Conservation (phyloP, 257 asterid genomes). For the Handroanthus guayacan region DNA sequence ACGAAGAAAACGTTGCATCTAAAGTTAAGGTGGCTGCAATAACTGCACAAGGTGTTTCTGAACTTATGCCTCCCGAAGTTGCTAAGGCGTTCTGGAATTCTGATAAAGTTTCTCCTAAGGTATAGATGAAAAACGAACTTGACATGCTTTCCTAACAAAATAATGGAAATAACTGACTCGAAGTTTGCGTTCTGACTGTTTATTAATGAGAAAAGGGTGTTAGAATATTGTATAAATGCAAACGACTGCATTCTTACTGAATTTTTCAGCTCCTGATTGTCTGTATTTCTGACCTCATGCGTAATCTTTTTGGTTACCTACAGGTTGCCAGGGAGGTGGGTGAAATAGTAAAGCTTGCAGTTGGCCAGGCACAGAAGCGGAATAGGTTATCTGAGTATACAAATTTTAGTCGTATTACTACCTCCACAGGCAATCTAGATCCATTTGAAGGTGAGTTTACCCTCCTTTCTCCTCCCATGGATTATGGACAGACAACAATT, state of each 20-base stretch:
- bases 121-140: constrained; percentile 35
- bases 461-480: constrained; percentile 2
- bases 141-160: constrained; percentile 13
- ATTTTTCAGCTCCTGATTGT: constrained; percentile 2
- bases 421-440: constrained; percentile 76
- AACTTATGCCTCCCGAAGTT: constrained; percentile 95
- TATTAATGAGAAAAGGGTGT: neutral
- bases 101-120: constrained; percentile 81
- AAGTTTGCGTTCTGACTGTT: constrained; percentile 9
- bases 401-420: constrained; percentile 72
- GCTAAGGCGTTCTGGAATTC: constrained; percentile 85
- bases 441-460: constrained; percentile 85
- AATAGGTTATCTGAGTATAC: constrained; percentile 78
- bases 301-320: constrained; percentile 26
- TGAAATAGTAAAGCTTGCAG: constrained; percentile 88
- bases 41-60: constrained; percentile 77
- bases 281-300: constrained; percentile 28
- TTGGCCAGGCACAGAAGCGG: constrained; percentile 77
- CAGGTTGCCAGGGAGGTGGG: constrained; percentile 86
- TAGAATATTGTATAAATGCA: neutral
- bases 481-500: neutral
- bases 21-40: constrained; percentile 61
- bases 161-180: neutral
- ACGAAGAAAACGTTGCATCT: constrained; percentile 60
- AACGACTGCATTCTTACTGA: neutral